A percentile compares a stretch with the other conserved stretches of the same genome.
Evolutionary conservation across 2,329 filamentous ascomycete genomes (phyloP).

Genomic region (Fusarium brachygibbosum): DNA sequence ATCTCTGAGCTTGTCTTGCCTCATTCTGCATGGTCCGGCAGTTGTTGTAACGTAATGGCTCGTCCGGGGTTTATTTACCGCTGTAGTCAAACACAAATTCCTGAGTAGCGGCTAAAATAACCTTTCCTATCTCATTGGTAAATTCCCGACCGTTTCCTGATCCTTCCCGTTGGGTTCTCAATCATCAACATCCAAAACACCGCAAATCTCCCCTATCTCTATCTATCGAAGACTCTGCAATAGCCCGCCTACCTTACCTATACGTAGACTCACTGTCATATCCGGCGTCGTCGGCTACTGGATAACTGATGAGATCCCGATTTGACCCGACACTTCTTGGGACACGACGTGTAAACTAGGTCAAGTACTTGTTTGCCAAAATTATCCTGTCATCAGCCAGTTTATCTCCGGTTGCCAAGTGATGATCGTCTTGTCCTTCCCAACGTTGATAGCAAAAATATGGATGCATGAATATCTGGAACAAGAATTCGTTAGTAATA

Average conservation of each 20-base stretch:
- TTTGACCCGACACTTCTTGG: conserved; percentile 38
- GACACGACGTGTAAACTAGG: conserved; percentile 11
- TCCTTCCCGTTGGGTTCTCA: conserved; percentile 22
- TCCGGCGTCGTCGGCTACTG: conserved; percentile 11
- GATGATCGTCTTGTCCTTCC: conserved; percentile 22
- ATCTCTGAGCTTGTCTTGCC: conserved; percentile 45
- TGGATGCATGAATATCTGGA: conserved; percentile 7
- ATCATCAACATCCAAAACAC: conserved; percentile 30
- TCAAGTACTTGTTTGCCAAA: conserved; percentile 10
- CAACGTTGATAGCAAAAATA: conserved; percentile 29
- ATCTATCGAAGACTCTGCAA: conserved; percentile 36
- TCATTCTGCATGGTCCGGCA: conserved; percentile 51
- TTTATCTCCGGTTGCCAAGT: conserved; percentile 41
- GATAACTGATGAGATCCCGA: conserved; percentile 22
- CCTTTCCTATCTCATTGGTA: conserved; percentile 41
- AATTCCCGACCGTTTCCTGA: conserved; percentile 17
- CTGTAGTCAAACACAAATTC: conserved; percentile 27
- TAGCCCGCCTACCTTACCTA: too few species aligned
- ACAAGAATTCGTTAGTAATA: conserved; percentile 40
- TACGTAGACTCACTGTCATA: conserved; percentile 9
- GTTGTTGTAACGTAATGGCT: conserved; percentile 52
- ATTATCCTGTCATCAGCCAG: conserved; percentile 40
- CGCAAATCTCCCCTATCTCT: conserved; percentile 39
- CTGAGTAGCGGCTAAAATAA: conserved; percentile 43
- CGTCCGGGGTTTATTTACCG: conserved; percentile 40